Evolutionary conservation across 257 asterid species (phyloP), one percentile per base, ranked within the genome.

Genomic region (Fraxinus quadrangulata): DNA sequence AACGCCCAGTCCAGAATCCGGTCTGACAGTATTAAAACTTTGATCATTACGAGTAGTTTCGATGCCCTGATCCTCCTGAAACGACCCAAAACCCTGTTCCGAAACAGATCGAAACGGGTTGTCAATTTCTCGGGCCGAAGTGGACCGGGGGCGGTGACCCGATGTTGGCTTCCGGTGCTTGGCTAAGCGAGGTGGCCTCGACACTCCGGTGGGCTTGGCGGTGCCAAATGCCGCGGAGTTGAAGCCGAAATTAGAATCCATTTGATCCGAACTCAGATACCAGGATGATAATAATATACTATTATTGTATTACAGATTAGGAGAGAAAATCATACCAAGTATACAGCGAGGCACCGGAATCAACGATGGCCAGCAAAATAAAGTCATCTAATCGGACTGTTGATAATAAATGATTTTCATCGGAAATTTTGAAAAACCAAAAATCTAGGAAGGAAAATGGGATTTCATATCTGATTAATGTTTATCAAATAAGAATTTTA

Each of bases 201-300:
- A 78, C 19, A 75, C 67, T 34, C 90, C 75, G 75, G 89, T 47
- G 70, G 90, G 80, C 79, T 82, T 83, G 56, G 89, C 66, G 68
- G 90, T 33, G 59, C 85, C 88, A 77, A 85, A 78, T 49, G 97
- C 84, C 73, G 96, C 85, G 1, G 96, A 83, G 74, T 73, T 79
- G 36, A 85, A 89, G 21, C 91, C 89, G 78, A 85, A 76, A 84
- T 87, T 80, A 56, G 93, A 91, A 86, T 93, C 98, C 97, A 93
- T 91, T 72, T 34, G 0, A 24, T 56, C 37, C n/a, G 65, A 71
- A 61, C 40, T 11, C 72, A 67, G 17, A 67, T 65, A 51, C 19
- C 65, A 51, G 45, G 77, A 37, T 21, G 28, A 56, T 21, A 23
- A 23, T 59, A 34, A 21, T 5, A 75, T 67, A 49, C 36, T 30